These are phyloP conservation scores for Phytopythium sindhum DNA, from an alignment of 352 stramenopile genomes.

Conservation along the genomic window DNA sequence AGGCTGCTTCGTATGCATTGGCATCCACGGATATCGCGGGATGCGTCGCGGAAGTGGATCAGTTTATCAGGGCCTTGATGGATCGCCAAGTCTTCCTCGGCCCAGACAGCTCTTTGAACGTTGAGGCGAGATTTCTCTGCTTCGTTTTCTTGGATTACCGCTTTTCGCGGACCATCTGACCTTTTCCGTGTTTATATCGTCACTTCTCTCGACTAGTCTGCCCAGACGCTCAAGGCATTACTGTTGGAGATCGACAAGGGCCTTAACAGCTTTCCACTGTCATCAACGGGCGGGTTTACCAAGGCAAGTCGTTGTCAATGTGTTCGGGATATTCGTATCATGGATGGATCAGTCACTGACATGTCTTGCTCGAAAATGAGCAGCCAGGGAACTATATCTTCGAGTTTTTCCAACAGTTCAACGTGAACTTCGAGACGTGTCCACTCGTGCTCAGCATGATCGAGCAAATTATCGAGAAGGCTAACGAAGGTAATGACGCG, in stretches of 20 bases:
- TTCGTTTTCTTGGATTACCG: not conserved
- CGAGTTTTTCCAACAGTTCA: conserved; percentile 89
- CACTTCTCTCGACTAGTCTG: conserved; percentile 38
- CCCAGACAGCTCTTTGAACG: conserved; percentile 45
- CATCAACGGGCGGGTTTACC: conserved; percentile 67
- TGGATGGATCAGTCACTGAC: not conserved
- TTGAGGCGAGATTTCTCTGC: conserved; percentile 35
- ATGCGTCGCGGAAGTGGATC: conserved; percentile 92
- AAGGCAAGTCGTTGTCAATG: conserved; percentile 38
- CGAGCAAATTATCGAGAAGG: conserved; percentile 85
- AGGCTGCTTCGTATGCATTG: conserved; percentile 96
- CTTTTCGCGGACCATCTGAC: not conserved
- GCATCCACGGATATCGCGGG: conserved; percentile 92
- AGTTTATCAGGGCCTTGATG: conserved; percentile 67
- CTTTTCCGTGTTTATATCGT: conserved; percentile 1
- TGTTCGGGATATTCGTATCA: not conserved
- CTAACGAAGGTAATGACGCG: conserved; percentile 64
- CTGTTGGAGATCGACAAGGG: conserved; percentile 86
- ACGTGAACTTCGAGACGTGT: conserved; percentile 87
- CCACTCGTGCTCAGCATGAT: conserved; percentile 86
- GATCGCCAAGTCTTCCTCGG: conserved; percentile 57
- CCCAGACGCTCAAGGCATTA: conserved; percentile 72
- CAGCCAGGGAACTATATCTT: conserved; percentile 88
- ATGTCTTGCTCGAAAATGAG: not conserved
- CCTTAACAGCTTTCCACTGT: conserved; percentile 73